phyloP scores from a whole-genome alignment of 164 flowering plant genomes.

The Berberis thunbergii region DNA sequence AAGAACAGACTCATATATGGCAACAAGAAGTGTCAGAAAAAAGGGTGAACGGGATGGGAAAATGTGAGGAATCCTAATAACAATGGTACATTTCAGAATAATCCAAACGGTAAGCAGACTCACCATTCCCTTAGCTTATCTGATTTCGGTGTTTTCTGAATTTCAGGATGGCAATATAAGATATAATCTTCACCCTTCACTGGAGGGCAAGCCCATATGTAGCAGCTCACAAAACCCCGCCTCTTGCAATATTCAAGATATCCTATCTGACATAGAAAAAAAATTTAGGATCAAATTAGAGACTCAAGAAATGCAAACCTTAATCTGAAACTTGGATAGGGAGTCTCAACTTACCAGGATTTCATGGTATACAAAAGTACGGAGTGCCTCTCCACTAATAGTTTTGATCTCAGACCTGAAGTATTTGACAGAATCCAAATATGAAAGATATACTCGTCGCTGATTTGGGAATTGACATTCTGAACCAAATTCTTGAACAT shows the following conservation, averaged over 20 bases:
- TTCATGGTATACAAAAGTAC: neutral
- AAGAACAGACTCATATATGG: neutral
- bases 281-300: neutral
- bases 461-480: neutral
- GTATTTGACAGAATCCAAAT: neutral
- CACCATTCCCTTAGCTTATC: conserved; percentile 1
- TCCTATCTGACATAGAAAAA: neutral
- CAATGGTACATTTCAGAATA: too few relatives aligned
- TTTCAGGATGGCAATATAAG: conserved; percentile 2
- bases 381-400: neutral
- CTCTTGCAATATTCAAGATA: conserved; percentile 3
- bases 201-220: conserved; percentile 3
- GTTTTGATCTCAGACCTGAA: neutral
- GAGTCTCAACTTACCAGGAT: neutral
- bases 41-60: too few relatives aligned
- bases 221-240: neutral
- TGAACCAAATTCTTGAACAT: neutral
- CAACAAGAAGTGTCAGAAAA: too few relatives aligned
- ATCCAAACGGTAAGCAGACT: too few relatives aligned
- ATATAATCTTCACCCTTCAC: neutral
- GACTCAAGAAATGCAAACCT: too few relatives aligned
- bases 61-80: too few relatives aligned
- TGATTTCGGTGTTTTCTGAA: neutral
- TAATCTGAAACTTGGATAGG: too few relatives aligned
- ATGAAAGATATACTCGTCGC: neutral